Percentiles rank a stretch among this genome's conserved stretches.
These are phyloP conservation scores for Blastomyces percursus DNA, from an alignment of 2,329 filamentous ascomycete genomes.

Conservation along the genomic window DNA sequence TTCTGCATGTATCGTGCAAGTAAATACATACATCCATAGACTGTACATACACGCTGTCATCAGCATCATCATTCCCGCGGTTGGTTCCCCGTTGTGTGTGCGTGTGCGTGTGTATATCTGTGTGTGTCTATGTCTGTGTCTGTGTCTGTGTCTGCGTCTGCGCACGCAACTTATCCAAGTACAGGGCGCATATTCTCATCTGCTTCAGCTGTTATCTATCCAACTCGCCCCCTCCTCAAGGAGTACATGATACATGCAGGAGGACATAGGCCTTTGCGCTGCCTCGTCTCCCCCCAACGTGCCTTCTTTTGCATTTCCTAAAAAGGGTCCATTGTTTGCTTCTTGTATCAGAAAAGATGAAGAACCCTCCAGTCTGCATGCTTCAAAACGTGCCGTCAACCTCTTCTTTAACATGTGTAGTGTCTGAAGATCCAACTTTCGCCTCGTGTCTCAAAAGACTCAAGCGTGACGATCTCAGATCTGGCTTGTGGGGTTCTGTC, in stretches of 20 bases:
- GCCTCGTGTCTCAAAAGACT: constrained; percentile 10
- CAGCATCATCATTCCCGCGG: neutral
- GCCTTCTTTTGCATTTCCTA: neutral
- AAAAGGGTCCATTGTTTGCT: constrained; percentile 1
- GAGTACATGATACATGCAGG: constrained; percentile 1
- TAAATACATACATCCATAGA: no score
- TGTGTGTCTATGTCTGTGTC: no score
- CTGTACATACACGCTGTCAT: neutral
- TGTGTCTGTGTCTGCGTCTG: neutral
- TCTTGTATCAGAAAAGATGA: neutral
- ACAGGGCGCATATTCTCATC: neutral
- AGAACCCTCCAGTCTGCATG: neutral
- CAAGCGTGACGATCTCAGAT: constrained; percentile 20
- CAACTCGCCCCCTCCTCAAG: neutral
- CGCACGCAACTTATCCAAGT: neutral
- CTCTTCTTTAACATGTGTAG: neutral
- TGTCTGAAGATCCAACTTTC: constrained; percentile 7
- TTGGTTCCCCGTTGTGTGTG: neutral
- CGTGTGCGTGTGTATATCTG: no score
- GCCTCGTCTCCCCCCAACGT: neutral
- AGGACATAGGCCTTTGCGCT: neutral
- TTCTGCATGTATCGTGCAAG: neutral
- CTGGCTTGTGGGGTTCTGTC: constrained; percentile 8
- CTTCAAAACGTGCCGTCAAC: constrained; percentile 3
- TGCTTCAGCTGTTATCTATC: constrained; percentile 3